A percentile compares a stretch with the other conserved stretches of the same genome.
Conservation (phyloP, 805 yeast species). For the Hanseniaspora meyeri region DNA sequence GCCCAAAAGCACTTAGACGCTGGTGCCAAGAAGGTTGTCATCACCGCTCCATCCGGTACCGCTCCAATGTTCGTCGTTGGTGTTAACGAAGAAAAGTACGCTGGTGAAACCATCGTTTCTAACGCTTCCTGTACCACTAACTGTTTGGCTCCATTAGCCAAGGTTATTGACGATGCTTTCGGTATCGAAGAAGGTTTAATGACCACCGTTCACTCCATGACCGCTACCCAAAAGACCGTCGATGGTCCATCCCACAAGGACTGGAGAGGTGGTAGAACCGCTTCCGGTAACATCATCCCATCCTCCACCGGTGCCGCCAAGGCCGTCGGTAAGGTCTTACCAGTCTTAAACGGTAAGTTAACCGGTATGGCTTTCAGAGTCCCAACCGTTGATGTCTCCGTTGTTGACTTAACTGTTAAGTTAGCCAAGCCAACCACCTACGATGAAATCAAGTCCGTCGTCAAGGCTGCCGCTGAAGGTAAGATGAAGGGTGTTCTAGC, state of each 20-base stretch:
- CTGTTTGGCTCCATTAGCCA: conserved; percentile 64
- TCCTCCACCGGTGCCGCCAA: conserved; percentile 69
- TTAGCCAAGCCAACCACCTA: conserved; percentile 46
- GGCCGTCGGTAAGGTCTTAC: conserved; percentile 65
- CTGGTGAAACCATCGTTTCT: conserved; percentile 47
- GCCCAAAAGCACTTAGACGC: conserved; percentile 59
- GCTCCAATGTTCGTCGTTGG: conserved; percentile 67
- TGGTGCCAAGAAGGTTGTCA: conserved; percentile 63
- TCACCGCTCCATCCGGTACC: conserved; percentile 60
- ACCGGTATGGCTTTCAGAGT: conserved; percentile 67
- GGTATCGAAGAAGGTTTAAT: conserved; percentile 64
- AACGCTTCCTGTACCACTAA: conserved; percentile 67
- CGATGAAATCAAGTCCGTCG: conserved; percentile 49
- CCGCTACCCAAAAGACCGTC: conserved; percentile 63
- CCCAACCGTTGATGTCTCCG: conserved; percentile 62
- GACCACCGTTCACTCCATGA: conserved; percentile 64
- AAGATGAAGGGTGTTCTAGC: conserved; percentile 50
- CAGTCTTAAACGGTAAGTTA: conserved; percentile 58
- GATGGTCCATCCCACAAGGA: conserved; percentile 70
- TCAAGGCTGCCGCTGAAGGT: conserved; percentile 50
- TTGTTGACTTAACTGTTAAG: conserved; percentile 58
- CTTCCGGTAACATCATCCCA: conserved; percentile 64
- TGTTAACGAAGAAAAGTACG: conserved; percentile 52
- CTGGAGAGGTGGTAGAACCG: conserved; percentile 75
- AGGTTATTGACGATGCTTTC: conserved; percentile 51